Evolutionary conservation across 257 asterid species (phyloP).

Genomic region (Osmanthus fragrans): DNA sequence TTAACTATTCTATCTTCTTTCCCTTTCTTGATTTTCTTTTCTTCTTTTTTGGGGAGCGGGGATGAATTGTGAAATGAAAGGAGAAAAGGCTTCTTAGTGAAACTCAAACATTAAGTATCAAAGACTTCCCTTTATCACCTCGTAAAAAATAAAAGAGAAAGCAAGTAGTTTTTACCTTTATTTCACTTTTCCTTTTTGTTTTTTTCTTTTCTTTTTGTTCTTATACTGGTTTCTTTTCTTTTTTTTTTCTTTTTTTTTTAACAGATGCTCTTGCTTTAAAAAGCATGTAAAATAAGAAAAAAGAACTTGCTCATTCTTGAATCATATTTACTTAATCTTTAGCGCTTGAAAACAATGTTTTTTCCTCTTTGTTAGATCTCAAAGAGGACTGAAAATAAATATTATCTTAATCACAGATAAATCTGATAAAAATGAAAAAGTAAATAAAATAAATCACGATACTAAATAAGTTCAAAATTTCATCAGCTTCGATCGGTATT

Average conservation of each 20-base stretch:
- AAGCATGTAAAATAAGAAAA: not conserved
- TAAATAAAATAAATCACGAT: not conserved
- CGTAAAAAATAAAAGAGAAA: slow-evolving; percentile 45
- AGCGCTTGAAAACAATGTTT: no score
- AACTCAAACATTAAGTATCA: slow-evolving; percentile 19
- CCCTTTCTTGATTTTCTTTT: no score
- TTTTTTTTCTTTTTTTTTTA: not conserved
- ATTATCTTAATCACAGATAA: not conserved
- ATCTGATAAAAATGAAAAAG: not conserved
- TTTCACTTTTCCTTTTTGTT: slow-evolving; percentile 28
- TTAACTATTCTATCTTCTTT: no score
- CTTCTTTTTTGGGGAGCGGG: no score
- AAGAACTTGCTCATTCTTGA: no score
- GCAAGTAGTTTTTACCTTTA: slow-evolving; percentile 40
- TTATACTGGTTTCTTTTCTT: not conserved
- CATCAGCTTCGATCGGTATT: no score
- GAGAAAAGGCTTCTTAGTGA: slow-evolving; percentile 8
- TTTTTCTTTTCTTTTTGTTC: slow-evolving; percentile 15
- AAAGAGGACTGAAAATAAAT: not conserved
- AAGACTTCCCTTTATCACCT: slow-evolving; percentile 22
- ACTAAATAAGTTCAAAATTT: no score
- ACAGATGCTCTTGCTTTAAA: not conserved
- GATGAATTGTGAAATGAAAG: not conserved
- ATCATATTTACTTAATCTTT: not conserved
- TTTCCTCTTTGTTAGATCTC: not conserved